phyloP scores from a whole-genome alignment of 2,329 filamentous ascomycete species.

The Cephalotrichum gorgonifer region DNA sequence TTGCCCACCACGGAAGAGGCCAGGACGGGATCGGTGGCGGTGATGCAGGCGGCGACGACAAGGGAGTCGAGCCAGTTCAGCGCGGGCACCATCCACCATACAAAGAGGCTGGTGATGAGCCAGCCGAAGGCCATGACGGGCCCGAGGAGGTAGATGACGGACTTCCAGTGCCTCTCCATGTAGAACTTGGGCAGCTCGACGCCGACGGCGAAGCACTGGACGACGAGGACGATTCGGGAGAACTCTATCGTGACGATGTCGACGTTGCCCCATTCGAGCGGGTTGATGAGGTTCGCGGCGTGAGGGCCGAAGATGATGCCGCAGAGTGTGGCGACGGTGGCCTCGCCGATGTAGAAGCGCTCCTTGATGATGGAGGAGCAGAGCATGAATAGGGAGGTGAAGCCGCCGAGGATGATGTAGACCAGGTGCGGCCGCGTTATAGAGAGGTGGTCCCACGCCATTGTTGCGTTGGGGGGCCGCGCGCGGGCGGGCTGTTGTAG shows the following conservation, averaged over 20 bases:
- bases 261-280: conserved; percentile 65
- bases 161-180: conserved; percentile 97
- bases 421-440: conserved; percentile 95
- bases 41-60: conserved; percentile 83
- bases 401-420: conserved; percentile 95
- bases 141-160: conserved; percentile 75
- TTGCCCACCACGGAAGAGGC: conserved; percentile 97
- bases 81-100: conserved; percentile 78
- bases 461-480: too few species aligned
- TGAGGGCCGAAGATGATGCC: conserved; percentile 85
- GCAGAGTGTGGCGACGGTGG: conserved; percentile 81
- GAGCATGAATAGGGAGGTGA: conserved; percentile 96
- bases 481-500: background rate
- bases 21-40: conserved; percentile 91
- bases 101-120: conserved; percentile 83
- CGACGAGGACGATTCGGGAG: conserved; percentile 78
- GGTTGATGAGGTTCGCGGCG: conserved; percentile 72
- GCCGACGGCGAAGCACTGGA: conserved; percentile 86
- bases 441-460: conserved; percentile 72
- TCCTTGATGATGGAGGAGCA: conserved; percentile 98
- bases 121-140: conserved; percentile 98
- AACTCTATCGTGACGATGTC: conserved; percentile 86
- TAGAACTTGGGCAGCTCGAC: conserved; percentile 88
- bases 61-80: conserved; percentile 86
- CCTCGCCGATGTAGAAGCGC: conserved; percentile 96